Conservation (phyloP, 2,329 filamentous ascomycete species). For the Claviceps citrina region DNA sequence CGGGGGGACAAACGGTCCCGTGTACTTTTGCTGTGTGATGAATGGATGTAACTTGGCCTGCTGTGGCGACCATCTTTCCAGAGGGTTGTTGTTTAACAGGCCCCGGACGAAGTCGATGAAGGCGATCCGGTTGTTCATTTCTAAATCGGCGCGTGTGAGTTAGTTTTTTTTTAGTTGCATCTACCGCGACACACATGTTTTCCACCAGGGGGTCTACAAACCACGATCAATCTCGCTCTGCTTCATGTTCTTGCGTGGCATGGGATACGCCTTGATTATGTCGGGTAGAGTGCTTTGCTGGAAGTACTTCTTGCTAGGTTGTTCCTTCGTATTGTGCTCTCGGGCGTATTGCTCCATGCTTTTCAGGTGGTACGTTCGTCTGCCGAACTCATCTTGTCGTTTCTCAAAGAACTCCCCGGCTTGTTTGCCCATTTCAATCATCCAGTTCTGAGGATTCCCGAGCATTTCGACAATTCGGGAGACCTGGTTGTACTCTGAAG, state of each 20-base stretch:
- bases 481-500: slow-evolving; percentile 97
- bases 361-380: slow-evolving; percentile 82
- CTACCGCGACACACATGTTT: no score
- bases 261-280: slow-evolving; percentile 93
- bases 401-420: slow-evolving; percentile 97
- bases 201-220: slow-evolving; percentile 25
- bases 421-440: slow-evolving; percentile 98
- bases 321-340: slow-evolving; percentile 91
- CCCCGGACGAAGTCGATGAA: slow-evolving; percentile 98
- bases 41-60: slow-evolving; percentile 96
- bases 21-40: slow-evolving; percentile 96
- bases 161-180: not conserved
- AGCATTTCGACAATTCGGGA: slow-evolving; percentile 97
- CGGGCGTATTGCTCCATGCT: slow-evolving; percentile 95
- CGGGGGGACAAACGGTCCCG: slow-evolving; percentile 85
- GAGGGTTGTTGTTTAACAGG: slow-evolving; percentile 80
- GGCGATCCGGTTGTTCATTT: slow-evolving; percentile 94
- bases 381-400: slow-evolving; percentile 74
- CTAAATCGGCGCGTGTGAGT: slow-evolving; percentile 32
- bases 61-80: slow-evolving; percentile 94
- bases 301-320: slow-evolving; percentile 99
- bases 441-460: slow-evolving; percentile 91
- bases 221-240: slow-evolving; percentile 90
- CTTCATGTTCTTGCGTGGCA: slow-evolving; percentile 99
- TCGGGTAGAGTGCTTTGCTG: slow-evolving; percentile 85